A percentile compares a stretch with the other conserved stretches of the same genome.
These are phyloP conservation scores for Pulveroboletus sp. DNA, from an alignment of 768 basidiomycete genomes.

Conservation along the genomic window DNA sequence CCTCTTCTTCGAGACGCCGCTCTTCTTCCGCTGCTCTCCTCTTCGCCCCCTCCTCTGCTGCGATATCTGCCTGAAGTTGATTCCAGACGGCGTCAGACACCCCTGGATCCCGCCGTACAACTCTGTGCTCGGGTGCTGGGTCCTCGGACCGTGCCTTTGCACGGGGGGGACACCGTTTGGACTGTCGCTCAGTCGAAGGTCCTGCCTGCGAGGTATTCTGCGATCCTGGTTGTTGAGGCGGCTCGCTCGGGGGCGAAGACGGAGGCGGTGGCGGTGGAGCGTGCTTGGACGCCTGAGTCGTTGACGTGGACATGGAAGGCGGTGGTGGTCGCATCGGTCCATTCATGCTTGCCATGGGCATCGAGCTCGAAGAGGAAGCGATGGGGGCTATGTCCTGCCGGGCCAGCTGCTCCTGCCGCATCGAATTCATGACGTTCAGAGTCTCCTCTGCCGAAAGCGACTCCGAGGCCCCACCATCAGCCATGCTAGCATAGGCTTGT, in stretches of 20 bases:
- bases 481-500: constrained; percentile 32
- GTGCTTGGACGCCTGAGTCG: constrained; percentile 16
- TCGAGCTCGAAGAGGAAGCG: background rate
- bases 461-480: constrained; percentile 13
- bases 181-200: background rate
- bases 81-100: constrained; percentile 52
- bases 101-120: constrained; percentile 42
- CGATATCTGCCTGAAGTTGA: constrained; percentile 40
- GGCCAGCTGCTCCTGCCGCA: constrained; percentile 22
- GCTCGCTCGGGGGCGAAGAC: background rate
- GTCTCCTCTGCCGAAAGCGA: constrained; percentile 28
- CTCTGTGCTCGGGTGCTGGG: constrained; percentile 4
- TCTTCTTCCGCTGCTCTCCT: constrained; percentile 18
- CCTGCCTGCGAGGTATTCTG: background rate
- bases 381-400: constrained; percentile 12
- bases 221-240: constrained; percentile 5
- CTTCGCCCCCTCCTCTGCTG: constrained; percentile 20
- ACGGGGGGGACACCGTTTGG: background rate
- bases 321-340: constrained; percentile 14
- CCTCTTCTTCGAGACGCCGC: constrained; percentile 15
- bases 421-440: constrained; percentile 21
- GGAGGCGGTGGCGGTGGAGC: constrained; percentile 22
- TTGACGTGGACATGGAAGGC: constrained; percentile 18
- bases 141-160: background rate
- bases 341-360: constrained; percentile 21